A percentile compares a stretch with the other conserved stretches of the same genome.
Conservation (phyloP, 495 filamentous ascomycete genomes). For the Lasiosphaeria hispida region DNA sequence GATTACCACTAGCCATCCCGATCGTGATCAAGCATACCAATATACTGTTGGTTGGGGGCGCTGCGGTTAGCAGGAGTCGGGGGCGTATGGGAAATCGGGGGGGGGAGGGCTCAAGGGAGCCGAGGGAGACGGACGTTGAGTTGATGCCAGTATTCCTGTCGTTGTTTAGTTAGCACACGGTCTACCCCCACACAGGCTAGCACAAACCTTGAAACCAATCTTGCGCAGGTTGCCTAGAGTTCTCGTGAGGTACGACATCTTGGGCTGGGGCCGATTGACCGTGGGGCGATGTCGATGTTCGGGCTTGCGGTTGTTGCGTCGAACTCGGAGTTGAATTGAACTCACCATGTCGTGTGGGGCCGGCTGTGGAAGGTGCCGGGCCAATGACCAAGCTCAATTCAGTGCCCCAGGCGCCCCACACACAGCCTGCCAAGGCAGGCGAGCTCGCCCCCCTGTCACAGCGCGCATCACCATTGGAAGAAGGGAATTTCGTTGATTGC, state of each 20-base stretch:
- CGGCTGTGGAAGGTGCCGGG: slow-evolving; percentile 11
- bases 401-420: neutral
- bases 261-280: slow-evolving; percentile 40
- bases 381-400: slow-evolving; percentile 23
- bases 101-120: neutral
- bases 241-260: slow-evolving; percentile 88
- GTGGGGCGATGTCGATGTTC: slow-evolving; percentile 13
- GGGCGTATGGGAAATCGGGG: neutral
- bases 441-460: neutral
- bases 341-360: slow-evolving; percentile 24
- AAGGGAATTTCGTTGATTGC: neutral
- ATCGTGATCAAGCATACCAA: slow-evolving; percentile 47
- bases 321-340: slow-evolving; percentile 6
- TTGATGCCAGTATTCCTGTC: slow-evolving; percentile 83
- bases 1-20: neutral
- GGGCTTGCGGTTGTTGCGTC: slow-evolving; percentile 10
- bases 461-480: slow-evolving; percentile 1
- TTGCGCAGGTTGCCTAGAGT: slow-evolving; percentile 82
- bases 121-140: slow-evolving; percentile 68
- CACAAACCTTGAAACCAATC: slow-evolving; percentile 76
- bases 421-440: slow-evolving; percentile 5
- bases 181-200: neutral
- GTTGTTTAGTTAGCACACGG: slow-evolving; percentile 23
- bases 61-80: slow-evolving; percentile 25
- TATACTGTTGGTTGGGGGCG: slow-evolving; percentile 52